Evolutionary conservation across 768 basidiomycete genomes (phyloP).

Genomic region (Boletus subcaerulescens): DNA sequence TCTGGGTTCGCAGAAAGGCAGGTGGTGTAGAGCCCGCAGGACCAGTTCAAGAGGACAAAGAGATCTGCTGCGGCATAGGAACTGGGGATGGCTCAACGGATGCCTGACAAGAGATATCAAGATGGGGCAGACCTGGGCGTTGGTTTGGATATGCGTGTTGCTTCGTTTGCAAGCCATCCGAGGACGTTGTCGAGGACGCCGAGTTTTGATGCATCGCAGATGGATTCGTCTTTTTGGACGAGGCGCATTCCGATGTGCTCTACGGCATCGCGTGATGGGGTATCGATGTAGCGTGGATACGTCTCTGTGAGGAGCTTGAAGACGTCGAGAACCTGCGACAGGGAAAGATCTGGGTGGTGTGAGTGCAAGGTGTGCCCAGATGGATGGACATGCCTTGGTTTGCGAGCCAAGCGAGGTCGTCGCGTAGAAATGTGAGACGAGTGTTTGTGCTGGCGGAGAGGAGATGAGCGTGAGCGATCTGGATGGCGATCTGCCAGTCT

Average conservation of each 20-base stretch:
- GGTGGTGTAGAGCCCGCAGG: slow-evolving; percentile 56
- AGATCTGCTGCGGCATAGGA: slow-evolving; percentile 57
- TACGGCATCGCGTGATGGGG: slow-evolving; percentile 66
- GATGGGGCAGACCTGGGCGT: slow-evolving; percentile 50
- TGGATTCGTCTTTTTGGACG: slow-evolving; percentile 58
- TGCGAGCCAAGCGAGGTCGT: slow-evolving; percentile 56
- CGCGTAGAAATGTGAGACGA: slow-evolving; percentile 57
- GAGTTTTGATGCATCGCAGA: slow-evolving; percentile 40
- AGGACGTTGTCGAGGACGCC: slow-evolving; percentile 70
- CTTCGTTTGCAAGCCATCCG: slow-evolving; percentile 74
- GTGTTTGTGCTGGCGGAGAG: slow-evolving; percentile 52
- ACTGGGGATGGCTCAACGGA: slow-evolving; percentile 17
- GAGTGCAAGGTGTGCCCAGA: neutral
- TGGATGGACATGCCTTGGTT: slow-evolving; percentile 47
- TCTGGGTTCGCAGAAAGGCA: slow-evolving; percentile 44
- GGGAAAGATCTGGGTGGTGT: slow-evolving; percentile 47
- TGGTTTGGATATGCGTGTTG: slow-evolving; percentile 52
- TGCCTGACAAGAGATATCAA: neutral
- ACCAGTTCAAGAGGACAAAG: slow-evolving; percentile 72
- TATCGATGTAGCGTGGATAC: slow-evolving; percentile 76
- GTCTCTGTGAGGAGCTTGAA: slow-evolving; percentile 72
- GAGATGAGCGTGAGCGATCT: slow-evolving; percentile 50
- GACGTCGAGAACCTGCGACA: slow-evolving; percentile 63
- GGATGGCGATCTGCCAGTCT: slow-evolving; percentile 55
- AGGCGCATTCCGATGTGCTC: slow-evolving; percentile 64